These are phyloP conservation scores for Lenwebbia sp. DNA, from an alignment of 345 rosid species.

Conservation along the genomic window DNA sequence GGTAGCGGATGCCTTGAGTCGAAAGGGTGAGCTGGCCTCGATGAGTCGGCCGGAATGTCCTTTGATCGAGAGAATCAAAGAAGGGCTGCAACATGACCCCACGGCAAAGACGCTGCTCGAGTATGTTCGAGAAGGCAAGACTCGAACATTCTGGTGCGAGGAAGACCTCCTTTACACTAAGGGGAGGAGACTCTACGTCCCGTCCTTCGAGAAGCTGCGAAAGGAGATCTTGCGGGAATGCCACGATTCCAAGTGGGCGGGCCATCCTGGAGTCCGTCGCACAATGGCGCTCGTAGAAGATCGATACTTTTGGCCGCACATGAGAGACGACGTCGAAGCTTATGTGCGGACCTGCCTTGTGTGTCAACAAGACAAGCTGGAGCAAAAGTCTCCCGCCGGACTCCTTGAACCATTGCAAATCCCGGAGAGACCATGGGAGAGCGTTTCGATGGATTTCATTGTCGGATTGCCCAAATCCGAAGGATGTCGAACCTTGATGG, in stretches of 20 bases:
- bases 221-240: neutral
- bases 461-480: neutral
- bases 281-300: neutral
- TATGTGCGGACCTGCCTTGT: neutral
- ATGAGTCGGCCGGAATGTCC: neutral
- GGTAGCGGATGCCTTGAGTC: neutral
- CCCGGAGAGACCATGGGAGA: neutral
- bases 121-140: neutral
- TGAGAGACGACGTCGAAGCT: neutral
- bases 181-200: too few relatives aligned
- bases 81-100: neutral
- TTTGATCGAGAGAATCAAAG: neutral
- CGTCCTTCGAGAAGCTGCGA: neutral
- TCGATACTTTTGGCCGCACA: neutral
- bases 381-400: accelerated
- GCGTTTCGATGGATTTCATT: neutral
- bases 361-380: neutral
- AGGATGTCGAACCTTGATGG: neutral
- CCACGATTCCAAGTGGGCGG: neutral
- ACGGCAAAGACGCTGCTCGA: neutral
- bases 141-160: neutral
- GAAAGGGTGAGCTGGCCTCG: neutral
- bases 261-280: neutral
- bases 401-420: neutral
- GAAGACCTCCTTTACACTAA: neutral